phyloP scores from a whole-genome alignment of 495 filamentous ascomycete species.

The Talaromyces liani region DNA sequence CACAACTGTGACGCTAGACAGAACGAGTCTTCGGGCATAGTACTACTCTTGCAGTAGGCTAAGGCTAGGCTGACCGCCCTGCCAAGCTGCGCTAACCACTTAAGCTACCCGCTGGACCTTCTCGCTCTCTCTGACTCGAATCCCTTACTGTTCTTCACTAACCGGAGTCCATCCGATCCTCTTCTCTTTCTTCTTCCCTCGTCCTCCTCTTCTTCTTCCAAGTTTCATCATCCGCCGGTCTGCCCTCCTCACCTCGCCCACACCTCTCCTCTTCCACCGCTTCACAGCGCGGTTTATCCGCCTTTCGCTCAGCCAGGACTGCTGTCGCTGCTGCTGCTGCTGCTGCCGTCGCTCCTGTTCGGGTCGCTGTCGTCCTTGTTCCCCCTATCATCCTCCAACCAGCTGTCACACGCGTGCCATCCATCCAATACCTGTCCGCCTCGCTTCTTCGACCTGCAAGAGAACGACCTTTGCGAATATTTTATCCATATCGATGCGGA shows the following conservation, averaged over 20 bases:
- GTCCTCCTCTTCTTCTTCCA: neutral
- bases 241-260: neutral
- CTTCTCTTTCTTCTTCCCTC: neutral
- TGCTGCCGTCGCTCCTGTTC: neutral
- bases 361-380: neutral
- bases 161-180: neutral
- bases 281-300: neutral
- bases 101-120: constrained; percentile 11
- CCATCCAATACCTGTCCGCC: neutral
- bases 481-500: neutral
- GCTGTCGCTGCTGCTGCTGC: neutral
- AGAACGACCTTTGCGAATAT: neutral
- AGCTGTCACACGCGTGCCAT: constrained; percentile 1
- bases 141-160: constrained; percentile 6
- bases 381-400: constrained; percentile 1
- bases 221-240: neutral
- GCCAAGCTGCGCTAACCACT: neutral
- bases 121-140: constrained; percentile 15
- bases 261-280: neutral
- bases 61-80: neutral
- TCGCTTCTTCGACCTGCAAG: neutral
- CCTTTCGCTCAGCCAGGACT: neutral
- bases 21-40: too few relatives aligned
- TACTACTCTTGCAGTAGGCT: neutral
- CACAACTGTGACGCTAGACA: too few relatives aligned